These are phyloP conservation scores for Globisporangium perplexum DNA, from an alignment of 352 stramenopile species.

Conservation along the genomic window DNA sequence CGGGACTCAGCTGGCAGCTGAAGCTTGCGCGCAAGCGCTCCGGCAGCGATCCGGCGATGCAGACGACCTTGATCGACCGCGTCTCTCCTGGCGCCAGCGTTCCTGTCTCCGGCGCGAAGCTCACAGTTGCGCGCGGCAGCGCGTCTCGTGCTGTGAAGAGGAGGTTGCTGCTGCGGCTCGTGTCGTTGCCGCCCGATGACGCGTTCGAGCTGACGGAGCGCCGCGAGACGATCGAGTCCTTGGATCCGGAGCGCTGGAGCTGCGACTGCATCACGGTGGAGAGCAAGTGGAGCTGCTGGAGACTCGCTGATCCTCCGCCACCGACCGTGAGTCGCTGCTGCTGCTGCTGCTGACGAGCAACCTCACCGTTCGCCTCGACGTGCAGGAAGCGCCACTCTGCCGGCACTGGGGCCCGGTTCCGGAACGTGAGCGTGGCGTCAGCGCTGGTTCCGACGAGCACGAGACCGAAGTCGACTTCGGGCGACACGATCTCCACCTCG, in stretches of 20 bases:
- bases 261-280: slow-evolving; percentile 1
- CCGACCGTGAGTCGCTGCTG: not conserved
- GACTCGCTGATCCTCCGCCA: not conserved
- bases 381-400: slow-evolving; percentile 45
- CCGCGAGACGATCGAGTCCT: slow-evolving; percentile 44
- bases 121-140: slow-evolving; percentile 33
- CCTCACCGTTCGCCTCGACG: slow-evolving; percentile 19
- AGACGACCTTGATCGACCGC: slow-evolving; percentile 33
- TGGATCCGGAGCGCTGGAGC: slow-evolving; percentile 37
- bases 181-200: slow-evolving; percentile 32
- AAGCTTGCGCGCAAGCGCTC: slow-evolving; percentile 59
- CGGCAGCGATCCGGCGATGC: slow-evolving; percentile 42
- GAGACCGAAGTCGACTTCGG: slow-evolving; percentile 71
- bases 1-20: slow-evolving; percentile 27
- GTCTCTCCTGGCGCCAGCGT: slow-evolving; percentile 33
- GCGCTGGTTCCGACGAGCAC: slow-evolving; percentile 52
- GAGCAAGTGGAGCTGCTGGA: not conserved
- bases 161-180: slow-evolving; percentile 25
- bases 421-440: slow-evolving; percentile 25
- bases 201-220: slow-evolving; percentile 19
- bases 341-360: not conserved
- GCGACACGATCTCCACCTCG: slow-evolving; percentile 35
- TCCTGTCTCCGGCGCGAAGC: slow-evolving; percentile 43
- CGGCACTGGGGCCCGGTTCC: slow-evolving; percentile 19
- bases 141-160: slow-evolving; percentile 37